phyloP scores from a whole-genome alignment of 2,329 filamentous ascomycete genomes.

The Parascedosporium putredinis region DNA sequence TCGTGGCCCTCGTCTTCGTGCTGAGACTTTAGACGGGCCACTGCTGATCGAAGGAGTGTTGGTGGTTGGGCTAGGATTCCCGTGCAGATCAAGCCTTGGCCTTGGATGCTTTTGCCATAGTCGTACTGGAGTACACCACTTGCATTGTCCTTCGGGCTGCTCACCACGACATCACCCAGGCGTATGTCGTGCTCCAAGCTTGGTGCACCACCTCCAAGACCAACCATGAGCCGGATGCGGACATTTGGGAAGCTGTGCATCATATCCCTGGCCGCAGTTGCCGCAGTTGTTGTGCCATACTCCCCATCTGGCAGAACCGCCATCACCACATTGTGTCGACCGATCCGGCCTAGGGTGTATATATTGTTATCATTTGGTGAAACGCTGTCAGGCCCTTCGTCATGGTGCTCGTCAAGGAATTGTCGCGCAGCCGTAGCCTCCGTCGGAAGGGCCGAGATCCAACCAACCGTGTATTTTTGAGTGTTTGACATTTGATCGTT shows the following conservation, averaged over 20 bases:
- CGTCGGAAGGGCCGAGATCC: neutral
- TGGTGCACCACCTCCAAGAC: neutral
- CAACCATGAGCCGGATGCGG: neutral
- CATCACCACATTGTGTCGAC: neutral
- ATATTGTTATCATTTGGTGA: neutral
- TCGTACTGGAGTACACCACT: neutral
- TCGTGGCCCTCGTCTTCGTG: neutral
- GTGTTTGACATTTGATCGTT: too few relatives aligned
- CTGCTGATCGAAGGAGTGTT: neutral
- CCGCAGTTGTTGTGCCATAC: neutral
- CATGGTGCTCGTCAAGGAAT: neutral
- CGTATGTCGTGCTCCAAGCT: neutral
- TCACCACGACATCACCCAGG: neutral
- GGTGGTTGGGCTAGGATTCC: neutral
- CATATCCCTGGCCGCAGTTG: neutral
- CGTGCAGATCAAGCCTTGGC: neutral
- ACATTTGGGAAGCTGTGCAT: neutral
- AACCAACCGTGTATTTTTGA: neutral
- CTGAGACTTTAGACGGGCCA: neutral
- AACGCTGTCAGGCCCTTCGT: neutral
- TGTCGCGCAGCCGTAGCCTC: neutral
- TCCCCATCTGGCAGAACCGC: neutral
- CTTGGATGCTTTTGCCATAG: neutral
- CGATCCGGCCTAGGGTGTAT: neutral
- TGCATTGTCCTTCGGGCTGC: neutral